Evolutionary conservation across 345 rosid species (phyloP), one percentile per base, ranked within the genome.

Genomic region (Euphorbia tirucalli): DNA sequence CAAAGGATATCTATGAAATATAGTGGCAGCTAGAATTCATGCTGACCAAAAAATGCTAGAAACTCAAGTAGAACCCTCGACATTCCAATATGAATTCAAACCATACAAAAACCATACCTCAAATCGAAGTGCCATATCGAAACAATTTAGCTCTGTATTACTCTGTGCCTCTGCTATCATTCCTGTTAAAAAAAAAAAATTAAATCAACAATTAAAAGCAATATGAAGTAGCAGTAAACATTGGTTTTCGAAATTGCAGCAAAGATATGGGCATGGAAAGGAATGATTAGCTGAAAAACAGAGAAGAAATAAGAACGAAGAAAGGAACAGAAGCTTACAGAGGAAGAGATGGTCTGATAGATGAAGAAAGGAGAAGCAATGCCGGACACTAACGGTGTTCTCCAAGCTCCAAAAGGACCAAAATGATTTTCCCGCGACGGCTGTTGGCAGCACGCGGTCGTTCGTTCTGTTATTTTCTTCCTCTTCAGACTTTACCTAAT

Each of bases 61-160:
- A 43, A 43, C 48, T 43, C 2, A 43, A 10, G 48, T 7, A 43
- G 48, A 43, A 43, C 14, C 11, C 13, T 43, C 14, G 14, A 43
- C 48, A 43, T 43, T 43, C 14, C 2, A 9, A 3, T 7, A 16
- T 31, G 5, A 61, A 43, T 1, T 8, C 11, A 22, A 11, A 6
- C 16, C 15, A 10, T 1, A 54, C 1, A 21, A 7, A n/a, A 54
- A n/a, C 18, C 16, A 22, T 27, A 71, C 75, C 69, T 71, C 75
- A 30, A 71, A 71, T 62, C 75, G 68, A 15, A 71, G 75, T 19
- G 75, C 75, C 75, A 71, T 71, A 0, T 48, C 4, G 11, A n/a
- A 56, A 44, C 6, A 70, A 37, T 56, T 19, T 18, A 31, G 37
- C 52, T 37, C 7, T n/a, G 10, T 35, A 32, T n/a, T 32, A 3